Percentiles rank a stretch among this genome's conserved stretches.
phyloP scores from a whole-genome alignment of 345 rosid species.

The Melaleuca quinquenervia region DNA sequence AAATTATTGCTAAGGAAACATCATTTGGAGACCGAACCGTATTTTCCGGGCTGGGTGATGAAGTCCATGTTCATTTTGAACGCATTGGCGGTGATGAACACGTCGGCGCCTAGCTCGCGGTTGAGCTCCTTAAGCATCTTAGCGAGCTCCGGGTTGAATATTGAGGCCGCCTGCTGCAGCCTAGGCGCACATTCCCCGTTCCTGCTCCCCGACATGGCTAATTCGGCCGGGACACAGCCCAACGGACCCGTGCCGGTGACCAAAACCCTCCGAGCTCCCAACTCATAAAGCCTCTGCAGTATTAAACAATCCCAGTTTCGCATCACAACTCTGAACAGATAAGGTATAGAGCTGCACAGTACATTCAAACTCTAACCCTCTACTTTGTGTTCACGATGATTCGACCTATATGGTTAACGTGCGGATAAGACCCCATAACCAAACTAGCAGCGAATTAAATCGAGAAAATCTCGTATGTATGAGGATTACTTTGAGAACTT shows the following conservation, averaged over 20 bases:
- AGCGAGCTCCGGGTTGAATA: slow-evolving; percentile 30
- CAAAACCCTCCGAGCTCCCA: slow-evolving; percentile 35
- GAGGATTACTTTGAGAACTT: slow-evolving; percentile 19
- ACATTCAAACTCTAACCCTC: no score
- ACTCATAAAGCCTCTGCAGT: slow-evolving; percentile 9
- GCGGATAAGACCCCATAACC: background rate
- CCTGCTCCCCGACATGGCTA: slow-evolving; percentile 25
- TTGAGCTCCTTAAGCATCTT: slow-evolving; percentile 27
- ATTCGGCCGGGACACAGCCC: slow-evolving; percentile 37
- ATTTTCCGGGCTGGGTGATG: slow-evolving; percentile 21
- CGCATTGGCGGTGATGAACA: slow-evolving; percentile 30
- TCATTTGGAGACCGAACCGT: slow-evolving; percentile 3
- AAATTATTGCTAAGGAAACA: background rate
- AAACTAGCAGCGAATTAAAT: background rate
- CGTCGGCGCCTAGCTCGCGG: slow-evolving; percentile 17
- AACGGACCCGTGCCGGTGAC: slow-evolving; percentile 47
- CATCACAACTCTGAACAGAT: background rate
- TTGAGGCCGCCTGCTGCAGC: slow-evolving; percentile 19
- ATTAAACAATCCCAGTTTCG: background rate
- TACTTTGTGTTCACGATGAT: no score
- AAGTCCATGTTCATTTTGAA: slow-evolving; percentile 23
- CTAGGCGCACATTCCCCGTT: slow-evolving; percentile 30
- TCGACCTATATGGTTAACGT: no score
- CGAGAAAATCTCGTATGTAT: background rate
- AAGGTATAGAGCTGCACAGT: background rate